Evolutionary conservation across 768 basidiomycete species (phyloP).

Genomic region (Serendipita vermifera): DNA sequence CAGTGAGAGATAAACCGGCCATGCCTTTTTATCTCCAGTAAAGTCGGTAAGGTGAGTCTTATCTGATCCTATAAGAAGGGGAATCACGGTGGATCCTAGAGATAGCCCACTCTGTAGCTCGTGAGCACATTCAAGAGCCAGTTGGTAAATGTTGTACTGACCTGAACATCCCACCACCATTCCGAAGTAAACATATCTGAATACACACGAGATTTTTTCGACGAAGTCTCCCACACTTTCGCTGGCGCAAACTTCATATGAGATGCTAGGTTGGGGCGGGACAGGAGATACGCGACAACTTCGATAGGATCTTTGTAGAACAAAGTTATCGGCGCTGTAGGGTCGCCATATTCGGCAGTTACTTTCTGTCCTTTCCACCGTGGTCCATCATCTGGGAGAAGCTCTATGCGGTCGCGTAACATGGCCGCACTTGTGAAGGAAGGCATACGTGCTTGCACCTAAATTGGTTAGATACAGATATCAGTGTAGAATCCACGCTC

Average conservation of each 20-base stretch:
- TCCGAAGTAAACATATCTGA: slow-evolving; percentile 15
- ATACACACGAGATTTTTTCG: slow-evolving; percentile 2
- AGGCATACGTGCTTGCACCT: not conserved
- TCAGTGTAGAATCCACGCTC: not conserved
- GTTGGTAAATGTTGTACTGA: not conserved
- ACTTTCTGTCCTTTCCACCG: not conserved
- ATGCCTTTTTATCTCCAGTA: slow-evolving; percentile 22
- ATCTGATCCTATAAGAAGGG: slow-evolving; percentile 23
- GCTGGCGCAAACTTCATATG: slow-evolving; percentile 11
- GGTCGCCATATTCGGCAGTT: not conserved
- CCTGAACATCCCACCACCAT: slow-evolving; percentile 18
- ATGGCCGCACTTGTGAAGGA: not conserved
- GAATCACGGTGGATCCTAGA: slow-evolving; percentile 18
- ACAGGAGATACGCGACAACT: not conserved
- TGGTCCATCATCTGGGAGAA: not conserved
- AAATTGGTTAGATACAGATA: not conserved
- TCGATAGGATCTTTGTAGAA: not conserved
- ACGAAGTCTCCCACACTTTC: slow-evolving; percentile 6
- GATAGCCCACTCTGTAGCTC: not conserved
- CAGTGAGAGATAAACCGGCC: slow-evolving; percentile 25
- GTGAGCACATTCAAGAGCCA: not conserved
- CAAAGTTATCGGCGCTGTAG: not conserved
- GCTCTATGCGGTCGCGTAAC: not conserved
- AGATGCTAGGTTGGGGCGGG: not conserved
- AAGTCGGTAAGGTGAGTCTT: slow-evolving; percentile 22